Base-by-base conservation (phyloP, 2,329 filamentous ascomycete species). In the Aspergillus novofumigatus region DNA sequence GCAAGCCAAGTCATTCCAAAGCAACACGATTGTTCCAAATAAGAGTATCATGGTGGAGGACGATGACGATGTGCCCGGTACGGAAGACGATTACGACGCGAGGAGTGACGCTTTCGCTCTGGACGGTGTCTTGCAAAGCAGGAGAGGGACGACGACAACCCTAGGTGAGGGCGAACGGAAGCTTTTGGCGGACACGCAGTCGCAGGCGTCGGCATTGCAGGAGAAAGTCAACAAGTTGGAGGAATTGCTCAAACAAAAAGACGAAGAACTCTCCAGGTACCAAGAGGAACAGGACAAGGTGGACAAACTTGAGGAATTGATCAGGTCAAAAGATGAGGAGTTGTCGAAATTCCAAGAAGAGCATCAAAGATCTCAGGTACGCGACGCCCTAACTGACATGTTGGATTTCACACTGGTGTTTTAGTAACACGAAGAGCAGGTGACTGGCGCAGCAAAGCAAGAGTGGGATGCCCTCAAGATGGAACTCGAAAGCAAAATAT, bases 1-100 rank as follows among this genome's bases (percentile, higher is more conserved):
- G 4, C 84, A 90, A 63, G 89, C 90, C 17, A 96, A 95, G 71
- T 92, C 92, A 41, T 92, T 96, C 63, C 92, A 96, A 71, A 93
- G 89, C 70, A 97, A 96, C 70, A 97, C 92, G 0, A 96, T 97
- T 67, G 89, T 97, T 32, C 94, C 94, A 0, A 97, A 97, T 71
- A 99, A 97, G 77, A 96, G 93, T 68, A 97, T 90, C 0, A 92
- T 97, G 87, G 86, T 97, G 1, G 94, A 99, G 73, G 94, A 97
- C 70, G 92, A 96, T 63, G 92, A 96, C 65, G 90, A 91, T 62
- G 77, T 77, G 57, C 78, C 77, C 55, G 81, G 80, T 21, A 77
- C 75, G 21, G 82, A 83, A 17, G 84, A 83, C 51, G 77, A 76
- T 62, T 81, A 86, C 59, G 78, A 82, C 62, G 80, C 80, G 51